A percentile compares a stretch with the other conserved stretches of the same genome.
These are phyloP conservation scores for Aspergillus carlsbadensis DNA, from an alignment of 495 filamentous ascomycete species.

Conservation along the genomic window DNA sequence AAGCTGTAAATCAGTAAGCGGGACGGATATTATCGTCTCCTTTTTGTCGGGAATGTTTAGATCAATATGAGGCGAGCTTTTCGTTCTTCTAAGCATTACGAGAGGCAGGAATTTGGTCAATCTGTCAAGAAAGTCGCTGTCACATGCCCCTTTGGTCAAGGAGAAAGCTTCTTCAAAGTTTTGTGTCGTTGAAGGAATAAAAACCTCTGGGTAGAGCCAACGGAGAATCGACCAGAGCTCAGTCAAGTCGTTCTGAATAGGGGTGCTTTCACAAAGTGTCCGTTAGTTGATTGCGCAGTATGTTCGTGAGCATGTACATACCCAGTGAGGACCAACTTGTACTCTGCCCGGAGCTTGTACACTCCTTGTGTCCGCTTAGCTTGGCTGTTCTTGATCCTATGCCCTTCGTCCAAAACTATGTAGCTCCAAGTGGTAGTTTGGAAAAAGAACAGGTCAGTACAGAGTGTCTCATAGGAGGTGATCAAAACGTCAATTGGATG, in stretches of 20 bases:
- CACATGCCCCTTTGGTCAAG: slow-evolving; percentile 54
- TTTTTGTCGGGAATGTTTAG: slow-evolving; percentile 59
- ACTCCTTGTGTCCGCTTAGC: slow-evolving; percentile 51
- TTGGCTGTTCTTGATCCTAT: slow-evolving; percentile 59
- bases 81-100: slow-evolving; percentile 65
- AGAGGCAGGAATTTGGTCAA: slow-evolving; percentile 53
- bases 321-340: slow-evolving; percentile 61
- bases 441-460: slow-evolving; percentile 58
- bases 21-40: slow-evolving; percentile 60
- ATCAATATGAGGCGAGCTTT: slow-evolving; percentile 57
- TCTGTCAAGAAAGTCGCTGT: slow-evolving; percentile 52
- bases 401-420: slow-evolving; percentile 59
- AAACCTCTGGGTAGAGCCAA: slow-evolving; percentile 65
- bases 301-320: slow-evolving; percentile 2
- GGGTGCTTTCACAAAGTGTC: slow-evolving; percentile 38
- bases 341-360: slow-evolving; percentile 52
- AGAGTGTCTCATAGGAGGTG: slow-evolving; percentile 62
- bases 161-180: slow-evolving; percentile 60
- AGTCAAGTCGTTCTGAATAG: slow-evolving; percentile 62
- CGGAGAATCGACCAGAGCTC: slow-evolving; percentile 64
- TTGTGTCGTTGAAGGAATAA: slow-evolving; percentile 47
- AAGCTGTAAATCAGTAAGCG: slow-evolving; percentile 59
- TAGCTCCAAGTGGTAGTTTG: slow-evolving; percentile 57
- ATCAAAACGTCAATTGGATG: slow-evolving; percentile 41
- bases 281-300: not conserved